Conservation (phyloP, 176 grass and related monocot species). For the Alloteropsis semialata region DNA sequence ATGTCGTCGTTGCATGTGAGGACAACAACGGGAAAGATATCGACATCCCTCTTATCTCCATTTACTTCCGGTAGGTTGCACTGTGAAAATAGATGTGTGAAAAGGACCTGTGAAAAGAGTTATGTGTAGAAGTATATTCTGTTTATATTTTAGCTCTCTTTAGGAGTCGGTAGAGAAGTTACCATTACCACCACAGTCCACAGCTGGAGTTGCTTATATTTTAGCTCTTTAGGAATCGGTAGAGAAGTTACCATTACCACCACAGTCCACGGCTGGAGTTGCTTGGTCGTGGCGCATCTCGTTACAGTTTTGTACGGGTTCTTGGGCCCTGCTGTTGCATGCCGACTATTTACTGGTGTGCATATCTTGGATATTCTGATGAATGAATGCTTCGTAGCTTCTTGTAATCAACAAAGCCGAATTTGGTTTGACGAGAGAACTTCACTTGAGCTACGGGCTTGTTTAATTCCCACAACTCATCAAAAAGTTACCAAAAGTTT, state of each 20-base stretch:
- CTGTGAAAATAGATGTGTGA: not conserved
- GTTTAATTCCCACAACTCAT: no score
- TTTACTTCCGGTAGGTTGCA: constrained; percentile 59
- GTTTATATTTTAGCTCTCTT: not conserved
- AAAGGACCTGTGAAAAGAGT: not conserved
- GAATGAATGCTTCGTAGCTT: not conserved
- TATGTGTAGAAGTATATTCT: not conserved
- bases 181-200: no score
- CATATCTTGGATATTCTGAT: constrained; percentile 1
- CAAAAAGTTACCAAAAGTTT: no score
- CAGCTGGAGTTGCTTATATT: constrained; percentile 15
- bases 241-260: not conserved
- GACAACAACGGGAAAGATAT: constrained; percentile 52
- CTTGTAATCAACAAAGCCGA: not conserved
- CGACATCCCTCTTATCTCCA: constrained; percentile 71
- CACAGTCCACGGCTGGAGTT: constrained; percentile 25
- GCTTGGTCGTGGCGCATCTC: constrained; percentile 6
- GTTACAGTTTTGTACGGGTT: not conserved
- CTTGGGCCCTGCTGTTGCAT: constrained; percentile 24
- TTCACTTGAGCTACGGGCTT: not conserved
- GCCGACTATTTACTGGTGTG: constrained; percentile 40
- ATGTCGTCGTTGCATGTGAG: constrained; percentile 67
- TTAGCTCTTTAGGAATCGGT: not conserved
- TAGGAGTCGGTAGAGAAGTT: not conserved
- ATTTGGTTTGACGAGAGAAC: not conserved